Base-by-base conservation (phyloP, 768 basidiomycete genomes). In the Pleurotus pulmonarius region DNA sequence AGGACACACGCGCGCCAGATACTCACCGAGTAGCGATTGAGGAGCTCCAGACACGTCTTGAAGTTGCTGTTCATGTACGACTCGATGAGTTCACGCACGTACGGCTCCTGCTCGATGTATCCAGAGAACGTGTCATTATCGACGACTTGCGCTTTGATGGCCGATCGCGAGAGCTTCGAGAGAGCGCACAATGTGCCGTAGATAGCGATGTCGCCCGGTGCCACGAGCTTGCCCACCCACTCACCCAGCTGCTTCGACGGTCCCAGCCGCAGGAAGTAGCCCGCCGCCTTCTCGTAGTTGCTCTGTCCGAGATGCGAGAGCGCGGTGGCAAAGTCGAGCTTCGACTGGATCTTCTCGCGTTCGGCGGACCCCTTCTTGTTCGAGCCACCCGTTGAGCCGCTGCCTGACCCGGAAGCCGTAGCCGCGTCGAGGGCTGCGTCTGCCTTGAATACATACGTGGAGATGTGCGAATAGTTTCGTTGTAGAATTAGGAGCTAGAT, bases 361-460 rank as follows among this genome's bases (percentile, higher is more conserved):
- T 87, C 86, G 12, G 82, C 72, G 1, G 81, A 77, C 46, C 73
- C 73, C 57, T 77, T 75, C 68, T 82, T 81, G 62, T 75, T 77
- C 46, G 66, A 64, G 8, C 67, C 64, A 46, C 54, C 54, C 44
- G 41, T 13, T 9, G 39, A 40, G 11, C n/a, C 18, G 25, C 37
- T 37, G 24, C 45, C 45, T 24, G 22, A 24, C 16, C 47, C 47
- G 2, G 72, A 70, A 1, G 69, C 61, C 5, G 73, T 61, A 1
- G 81, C 70, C 2, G 84, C 83, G 40, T 96, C 94, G 22, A 97
- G 77, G 0, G 92, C 90, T 0, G 92, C 87, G 58, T 97, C 94
- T n/a, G 94, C 93, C 71, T 97, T 97, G 82, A 88, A 92, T 25
- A 97, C 85, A 66, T 97, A 95, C n/a, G 90, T 94, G 6, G 88